Percentiles rank a stretch among this genome's conserved stretches.
Conservation (phyloP, 352 stramenopile species). For the Pythium periplocum region DNA sequence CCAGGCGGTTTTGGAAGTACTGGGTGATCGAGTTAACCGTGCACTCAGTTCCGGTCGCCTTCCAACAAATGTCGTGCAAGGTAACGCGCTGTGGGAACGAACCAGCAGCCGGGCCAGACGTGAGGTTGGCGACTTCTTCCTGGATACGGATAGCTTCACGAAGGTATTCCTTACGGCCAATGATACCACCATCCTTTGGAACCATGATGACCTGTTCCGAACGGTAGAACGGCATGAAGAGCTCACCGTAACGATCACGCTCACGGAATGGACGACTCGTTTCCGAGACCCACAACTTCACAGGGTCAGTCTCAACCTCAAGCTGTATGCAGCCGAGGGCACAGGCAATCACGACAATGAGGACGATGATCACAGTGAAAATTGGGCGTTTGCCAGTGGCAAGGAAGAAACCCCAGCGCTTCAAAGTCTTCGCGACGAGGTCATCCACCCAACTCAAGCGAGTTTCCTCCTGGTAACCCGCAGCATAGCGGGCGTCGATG, state of each 20-base stretch:
- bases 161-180: constrained; percentile 32
- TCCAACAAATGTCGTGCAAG: constrained; percentile 48
- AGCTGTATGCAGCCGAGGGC: constrained; percentile 23
- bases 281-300: constrained; percentile 52
- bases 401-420: constrained; percentile 37
- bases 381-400: constrained; percentile 18
- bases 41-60: constrained; percentile 40
- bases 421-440: constrained; percentile 20
- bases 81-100: constrained; percentile 19
- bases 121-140: constrained; percentile 21
- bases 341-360: constrained; percentile 17
- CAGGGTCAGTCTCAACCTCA: constrained; percentile 39
- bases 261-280: constrained; percentile 38
- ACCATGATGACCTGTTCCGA: constrained; percentile 49
- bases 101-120: constrained; percentile 3
- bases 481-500: constrained; percentile 3
- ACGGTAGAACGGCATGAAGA: constrained; percentile 56
- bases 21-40: constrained; percentile 57
- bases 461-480: constrained; percentile 8
- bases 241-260: constrained; percentile 30
- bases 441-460: constrained; percentile 28
- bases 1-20: constrained; percentile 59
- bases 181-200: constrained; percentile 39
- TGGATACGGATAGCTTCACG: constrained; percentile 45
- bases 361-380: constrained; percentile 18